Evolutionary conservation across 768 basidiomycete species (phyloP).

Genomic region (Mycena indigotica): DNA sequence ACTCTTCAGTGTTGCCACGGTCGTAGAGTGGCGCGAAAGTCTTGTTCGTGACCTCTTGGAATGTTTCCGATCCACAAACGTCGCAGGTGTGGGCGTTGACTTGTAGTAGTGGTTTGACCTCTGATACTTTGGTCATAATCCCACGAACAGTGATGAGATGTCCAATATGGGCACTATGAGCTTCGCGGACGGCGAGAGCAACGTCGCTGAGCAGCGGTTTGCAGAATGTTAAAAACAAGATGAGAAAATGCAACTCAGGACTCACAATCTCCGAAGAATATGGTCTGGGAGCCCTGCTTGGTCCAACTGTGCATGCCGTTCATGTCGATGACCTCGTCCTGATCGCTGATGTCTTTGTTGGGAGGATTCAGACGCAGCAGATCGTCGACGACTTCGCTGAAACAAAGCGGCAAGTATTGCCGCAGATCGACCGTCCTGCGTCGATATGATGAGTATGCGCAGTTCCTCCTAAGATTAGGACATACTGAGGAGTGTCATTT

Average conservation of each 20-base stretch:
- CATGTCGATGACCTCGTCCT: constrained; percentile 91
- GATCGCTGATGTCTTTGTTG: constrained; percentile 85
- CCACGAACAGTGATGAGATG: constrained; percentile 94
- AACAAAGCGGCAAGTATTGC: constrained; percentile 90
- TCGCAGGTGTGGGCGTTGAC: constrained; percentile 99
- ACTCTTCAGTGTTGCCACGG: constrained; percentile 85
- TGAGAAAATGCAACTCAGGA: constrained; percentile 23
- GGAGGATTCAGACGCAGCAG: constrained; percentile 73
- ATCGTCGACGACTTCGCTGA: constrained; percentile 88
- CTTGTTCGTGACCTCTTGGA: constrained; percentile 94
- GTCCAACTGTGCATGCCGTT: constrained; percentile 84
- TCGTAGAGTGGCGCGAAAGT: constrained; percentile 87
- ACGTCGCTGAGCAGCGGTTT: constrained; percentile 76
- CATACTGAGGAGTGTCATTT: constrained; percentile 60
- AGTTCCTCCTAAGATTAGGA: constrained; percentile 8
- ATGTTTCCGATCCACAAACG: constrained; percentile 96
- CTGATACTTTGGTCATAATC: constrained; percentile 97
- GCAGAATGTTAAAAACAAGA: constrained; percentile 47
- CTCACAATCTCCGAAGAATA: constrained; percentile 92
- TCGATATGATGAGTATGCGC: too few relatives aligned
- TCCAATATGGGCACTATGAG: constrained; percentile 85
- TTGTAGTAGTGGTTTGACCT: constrained; percentile 95
- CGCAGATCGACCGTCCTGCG: constrained; percentile 73
- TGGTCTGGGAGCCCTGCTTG: constrained; percentile 87
- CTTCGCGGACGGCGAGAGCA: constrained; percentile 88